A percentile compares a stretch with the other conserved stretches of the same genome.
Evolutionary conservation across 2,329 filamentous ascomycete genomes (phyloP).

Genomic region (Fusarium sp.): DNA sequence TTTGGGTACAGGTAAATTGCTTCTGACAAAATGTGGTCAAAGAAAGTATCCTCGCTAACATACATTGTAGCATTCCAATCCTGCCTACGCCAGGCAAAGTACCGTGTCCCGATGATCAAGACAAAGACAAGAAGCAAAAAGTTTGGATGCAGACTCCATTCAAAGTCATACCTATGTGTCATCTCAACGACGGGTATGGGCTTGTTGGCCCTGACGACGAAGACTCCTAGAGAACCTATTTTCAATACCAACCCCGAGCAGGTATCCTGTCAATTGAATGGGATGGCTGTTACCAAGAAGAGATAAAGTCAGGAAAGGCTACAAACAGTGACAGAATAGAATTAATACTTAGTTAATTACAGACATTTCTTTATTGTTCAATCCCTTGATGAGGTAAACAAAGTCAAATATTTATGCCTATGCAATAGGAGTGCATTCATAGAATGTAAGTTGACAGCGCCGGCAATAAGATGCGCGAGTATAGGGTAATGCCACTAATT

Average conservation of each 20-base stretch:
- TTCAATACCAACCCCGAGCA: background rate
- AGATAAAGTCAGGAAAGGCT: background rate
- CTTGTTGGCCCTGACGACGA: background rate
- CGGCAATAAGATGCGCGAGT: background rate
- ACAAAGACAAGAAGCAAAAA: background rate
- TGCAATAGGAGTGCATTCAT: background rate
- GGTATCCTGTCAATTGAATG: too few relatives aligned
- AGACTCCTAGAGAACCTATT: background rate
- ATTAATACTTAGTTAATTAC: background rate
- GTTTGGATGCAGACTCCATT: background rate
- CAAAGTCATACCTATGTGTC: background rate
- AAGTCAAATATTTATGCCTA: background rate
- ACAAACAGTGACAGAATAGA: background rate
- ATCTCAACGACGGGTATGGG: background rate
- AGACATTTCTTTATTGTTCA: background rate
- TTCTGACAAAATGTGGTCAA: background rate
- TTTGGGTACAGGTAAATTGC: background rate
- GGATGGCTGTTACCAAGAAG: background rate
- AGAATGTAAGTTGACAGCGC: background rate
- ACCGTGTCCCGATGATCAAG: background rate
- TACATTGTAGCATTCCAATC: background rate
- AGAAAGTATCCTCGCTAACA: background rate
- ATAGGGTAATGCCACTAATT: slow-evolving; percentile 36
- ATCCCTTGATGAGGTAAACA: background rate
- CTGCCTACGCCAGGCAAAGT: background rate